These are phyloP conservation scores for Pseudogymnoascus sp. DNA, from an alignment of 2,329 filamentous ascomycete genomes.

Conservation along the genomic window DNA sequence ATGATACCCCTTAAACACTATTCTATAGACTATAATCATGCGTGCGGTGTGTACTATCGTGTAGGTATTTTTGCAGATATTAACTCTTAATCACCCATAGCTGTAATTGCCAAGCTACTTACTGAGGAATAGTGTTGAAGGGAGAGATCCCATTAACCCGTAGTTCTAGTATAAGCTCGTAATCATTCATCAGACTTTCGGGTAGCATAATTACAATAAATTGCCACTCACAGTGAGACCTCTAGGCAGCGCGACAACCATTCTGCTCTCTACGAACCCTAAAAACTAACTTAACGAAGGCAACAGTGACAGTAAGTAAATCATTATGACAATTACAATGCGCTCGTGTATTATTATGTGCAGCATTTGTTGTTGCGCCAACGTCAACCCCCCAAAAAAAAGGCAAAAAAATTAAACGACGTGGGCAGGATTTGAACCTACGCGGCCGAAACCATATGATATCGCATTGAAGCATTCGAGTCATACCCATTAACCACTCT, in stretches of 20 bases:
- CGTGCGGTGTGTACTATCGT: not conserved
- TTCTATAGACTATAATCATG: not conserved
- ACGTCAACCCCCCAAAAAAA: too few relatives aligned
- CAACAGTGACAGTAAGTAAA: not conserved
- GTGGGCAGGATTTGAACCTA: slow-evolving; percentile 8
- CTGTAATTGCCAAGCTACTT: not conserved
- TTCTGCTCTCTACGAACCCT: too few relatives aligned
- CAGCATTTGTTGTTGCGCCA: not conserved
- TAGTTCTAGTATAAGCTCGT: not conserved
- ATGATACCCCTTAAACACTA: not conserved
- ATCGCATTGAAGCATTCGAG: slow-evolving; percentile 19
- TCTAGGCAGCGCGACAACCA: not conserved
- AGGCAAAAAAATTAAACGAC: not conserved
- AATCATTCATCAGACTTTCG: too few relatives aligned
- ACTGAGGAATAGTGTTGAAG: not conserved
- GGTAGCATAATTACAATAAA: not conserved
- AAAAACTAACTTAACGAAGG: not conserved
- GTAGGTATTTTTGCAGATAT: not conserved
- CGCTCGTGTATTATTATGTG: too few relatives aligned
- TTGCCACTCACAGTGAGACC: not conserved
- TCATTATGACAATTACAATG: not conserved
- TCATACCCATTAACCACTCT: slow-evolving; percentile 30
- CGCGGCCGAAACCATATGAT: slow-evolving; percentile 8
- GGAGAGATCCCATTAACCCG: not conserved
- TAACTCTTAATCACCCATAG: too few relatives aligned